These are phyloP conservation scores for Leishmania tarentolae DNA, from an alignment of 208 protist genomes.

Conservation along the genomic window DNA sequence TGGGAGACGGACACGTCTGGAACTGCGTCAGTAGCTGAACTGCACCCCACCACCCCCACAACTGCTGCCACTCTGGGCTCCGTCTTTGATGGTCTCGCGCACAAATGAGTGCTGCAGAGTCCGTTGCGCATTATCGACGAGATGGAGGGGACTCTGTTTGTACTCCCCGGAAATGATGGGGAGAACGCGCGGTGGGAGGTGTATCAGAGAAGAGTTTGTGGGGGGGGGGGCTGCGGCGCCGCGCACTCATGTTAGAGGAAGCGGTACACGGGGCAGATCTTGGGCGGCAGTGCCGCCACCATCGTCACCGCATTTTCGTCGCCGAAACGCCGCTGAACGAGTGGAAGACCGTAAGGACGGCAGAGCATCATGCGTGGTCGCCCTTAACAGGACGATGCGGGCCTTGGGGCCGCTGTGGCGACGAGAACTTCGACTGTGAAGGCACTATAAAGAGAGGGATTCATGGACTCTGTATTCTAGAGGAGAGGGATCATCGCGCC, in stretches of 20 bases:
- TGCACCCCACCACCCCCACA: not conserved
- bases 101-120: conserved; percentile 1
- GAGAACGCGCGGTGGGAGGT: not conserved
- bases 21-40: not conserved
- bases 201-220: not conserved
- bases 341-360: conserved; percentile 2
- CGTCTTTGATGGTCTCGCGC: not conserved
- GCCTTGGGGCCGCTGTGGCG: not conserved
- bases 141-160: conserved; percentile 9
- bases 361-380: not conserved
- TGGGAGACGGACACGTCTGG: not conserved
- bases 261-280: not conserved
- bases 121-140: conserved; percentile 11
- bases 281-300: not conserved
- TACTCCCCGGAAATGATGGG: not conserved
- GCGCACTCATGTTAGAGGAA: not conserved
- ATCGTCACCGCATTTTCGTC: conserved; percentile 8
- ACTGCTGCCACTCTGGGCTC: not conserved
- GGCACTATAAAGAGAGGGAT: not conserved
- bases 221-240: not conserved
- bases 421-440: not conserved
- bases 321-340: conserved; percentile 10
- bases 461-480: not conserved
- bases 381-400: not conserved
- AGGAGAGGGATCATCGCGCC: not conserved